A percentile compares a stretch with the other conserved stretches of the same genome.
Conservation (phyloP, 2,329 filamentous ascomycete species). For the Magnaporthiopsis incrustans region DNA sequence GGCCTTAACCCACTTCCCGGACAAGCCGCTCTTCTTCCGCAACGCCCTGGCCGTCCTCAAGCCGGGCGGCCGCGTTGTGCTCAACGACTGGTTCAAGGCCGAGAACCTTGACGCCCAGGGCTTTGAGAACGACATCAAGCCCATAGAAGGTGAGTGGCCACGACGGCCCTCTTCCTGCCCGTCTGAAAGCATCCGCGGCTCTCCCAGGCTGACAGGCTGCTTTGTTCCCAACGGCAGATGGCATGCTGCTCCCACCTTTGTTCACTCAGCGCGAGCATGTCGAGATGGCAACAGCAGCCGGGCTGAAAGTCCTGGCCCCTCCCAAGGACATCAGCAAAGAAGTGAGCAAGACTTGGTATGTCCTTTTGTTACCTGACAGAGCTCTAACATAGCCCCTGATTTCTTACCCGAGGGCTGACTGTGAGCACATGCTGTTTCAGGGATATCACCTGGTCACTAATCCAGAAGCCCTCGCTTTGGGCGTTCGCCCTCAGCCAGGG, state of each 20-base stretch:
- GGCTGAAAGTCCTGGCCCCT: slow-evolving; percentile 33
- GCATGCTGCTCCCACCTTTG: slow-evolving; percentile 51
- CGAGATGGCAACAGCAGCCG: slow-evolving; percentile 37
- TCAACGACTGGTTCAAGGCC: slow-evolving; percentile 56
- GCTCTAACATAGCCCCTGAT: not conserved
- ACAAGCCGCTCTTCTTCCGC: slow-evolving; percentile 50
- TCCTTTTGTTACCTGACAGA: not conserved
- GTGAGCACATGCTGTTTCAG: slow-evolving; percentile 22
- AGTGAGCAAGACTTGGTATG: slow-evolving; percentile 52
- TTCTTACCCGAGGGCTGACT: not conserved
- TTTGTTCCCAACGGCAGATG: slow-evolving; percentile 28
- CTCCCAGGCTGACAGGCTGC: not conserved
- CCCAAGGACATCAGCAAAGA: slow-evolving; percentile 50
- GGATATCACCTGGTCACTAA: slow-evolving; percentile 55
- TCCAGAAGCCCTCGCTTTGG: slow-evolving; percentile 53
- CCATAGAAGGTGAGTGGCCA: slow-evolving; percentile 41
- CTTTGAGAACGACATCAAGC: slow-evolving; percentile 45
- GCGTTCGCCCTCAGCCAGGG: slow-evolving; percentile 53
- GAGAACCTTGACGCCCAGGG: slow-evolving; percentile 34
- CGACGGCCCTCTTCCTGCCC: too few species aligned
- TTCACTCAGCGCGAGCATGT: slow-evolving; percentile 47
- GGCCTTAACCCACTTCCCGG: slow-evolving; percentile 51
- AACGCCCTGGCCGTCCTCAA: slow-evolving; percentile 42
- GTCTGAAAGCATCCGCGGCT: not conserved
- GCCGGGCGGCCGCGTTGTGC: slow-evolving; percentile 41